Conservation (phyloP, 2,329 filamentous ascomycete species). For the Periconia macrospinosa region DNA sequence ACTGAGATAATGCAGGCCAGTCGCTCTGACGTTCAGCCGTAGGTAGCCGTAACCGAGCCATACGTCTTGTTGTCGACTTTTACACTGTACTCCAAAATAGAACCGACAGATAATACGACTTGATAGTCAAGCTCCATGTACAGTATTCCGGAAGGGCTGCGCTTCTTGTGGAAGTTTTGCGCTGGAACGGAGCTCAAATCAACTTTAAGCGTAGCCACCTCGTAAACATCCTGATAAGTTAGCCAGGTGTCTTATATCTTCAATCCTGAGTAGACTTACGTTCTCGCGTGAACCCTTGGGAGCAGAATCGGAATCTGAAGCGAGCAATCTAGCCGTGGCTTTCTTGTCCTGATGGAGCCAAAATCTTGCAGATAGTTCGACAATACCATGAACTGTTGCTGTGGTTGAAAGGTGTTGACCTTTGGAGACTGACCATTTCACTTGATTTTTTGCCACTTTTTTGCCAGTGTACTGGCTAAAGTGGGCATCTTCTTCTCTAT, state of each 20-base stretch:
- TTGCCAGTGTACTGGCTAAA: background rate
- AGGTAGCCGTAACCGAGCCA: conserved; percentile 18
- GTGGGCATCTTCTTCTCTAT: conserved; percentile 13
- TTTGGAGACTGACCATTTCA: conserved; percentile 17
- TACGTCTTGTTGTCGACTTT: conserved; percentile 14
- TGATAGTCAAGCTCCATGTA: conserved; percentile 5
- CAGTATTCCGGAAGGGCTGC: background rate
- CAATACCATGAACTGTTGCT: background rate
- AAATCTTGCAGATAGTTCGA: fast-evolving
- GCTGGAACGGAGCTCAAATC: conserved; percentile 16
- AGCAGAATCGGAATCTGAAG: conserved; percentile 5
- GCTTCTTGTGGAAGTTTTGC: background rate
- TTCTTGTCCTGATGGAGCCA: background rate
- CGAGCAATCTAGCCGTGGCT: background rate
- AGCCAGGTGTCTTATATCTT: background rate
- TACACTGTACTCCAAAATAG: conserved; percentile 20
- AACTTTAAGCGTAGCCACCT: conserved; percentile 5
- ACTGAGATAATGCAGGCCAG: no score
- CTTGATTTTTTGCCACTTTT: conserved; percentile 7
- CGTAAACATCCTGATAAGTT: conserved; percentile 10
- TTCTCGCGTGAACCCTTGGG: conserved; percentile 1
- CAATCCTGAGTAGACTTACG: conserved; percentile 1
- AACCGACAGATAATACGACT: conserved; percentile 18
- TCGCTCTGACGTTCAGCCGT: conserved; percentile 4
- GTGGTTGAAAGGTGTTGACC: conserved; percentile 16